Conservation (phyloP, 805 yeast species). For the Saccharomyces cerevisiae region DNA sequence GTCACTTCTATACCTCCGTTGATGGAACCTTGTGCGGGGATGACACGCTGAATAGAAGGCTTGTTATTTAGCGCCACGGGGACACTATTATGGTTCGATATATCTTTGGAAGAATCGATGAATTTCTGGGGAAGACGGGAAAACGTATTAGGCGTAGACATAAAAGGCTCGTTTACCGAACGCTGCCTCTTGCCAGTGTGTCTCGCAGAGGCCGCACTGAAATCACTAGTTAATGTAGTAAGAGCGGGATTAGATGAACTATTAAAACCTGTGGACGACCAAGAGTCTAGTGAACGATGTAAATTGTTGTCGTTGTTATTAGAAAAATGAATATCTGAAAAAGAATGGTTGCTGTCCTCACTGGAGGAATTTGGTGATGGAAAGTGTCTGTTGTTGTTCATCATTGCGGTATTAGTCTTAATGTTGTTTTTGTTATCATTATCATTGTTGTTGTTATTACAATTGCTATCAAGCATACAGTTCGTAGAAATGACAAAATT, state of each 20-base stretch:
- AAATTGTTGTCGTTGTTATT: neutral
- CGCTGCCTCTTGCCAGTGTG: neutral
- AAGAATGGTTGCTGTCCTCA: neutral
- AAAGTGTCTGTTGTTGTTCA: neutral
- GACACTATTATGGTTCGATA: neutral
- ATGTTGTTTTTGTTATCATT: neutral
- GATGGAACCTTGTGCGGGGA: conserved; percentile 90
- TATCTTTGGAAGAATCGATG: neutral
- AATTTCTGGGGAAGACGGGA: neutral
- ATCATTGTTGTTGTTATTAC: neutral
- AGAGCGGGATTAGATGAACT: neutral
- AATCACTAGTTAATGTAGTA: neutral
- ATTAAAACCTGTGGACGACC: neutral
- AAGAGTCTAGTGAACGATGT: neutral
- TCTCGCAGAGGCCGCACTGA: neutral
- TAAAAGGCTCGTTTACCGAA: neutral
- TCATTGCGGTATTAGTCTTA: neutral
- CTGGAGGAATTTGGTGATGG: neutral
- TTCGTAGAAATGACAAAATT: neutral
- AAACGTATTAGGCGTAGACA: neutral
- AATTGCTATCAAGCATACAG: neutral
- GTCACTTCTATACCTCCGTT: conserved; percentile 95
- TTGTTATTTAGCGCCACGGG: conserved; percentile 2
- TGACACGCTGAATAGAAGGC: conserved; percentile 71
- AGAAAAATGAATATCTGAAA: neutral